Percentiles rank a stretch among this genome's conserved stretches.
phyloP scores from a whole-genome alignment of 805 yeast genomes.

The Isabelozyma rhagii region DNA sequence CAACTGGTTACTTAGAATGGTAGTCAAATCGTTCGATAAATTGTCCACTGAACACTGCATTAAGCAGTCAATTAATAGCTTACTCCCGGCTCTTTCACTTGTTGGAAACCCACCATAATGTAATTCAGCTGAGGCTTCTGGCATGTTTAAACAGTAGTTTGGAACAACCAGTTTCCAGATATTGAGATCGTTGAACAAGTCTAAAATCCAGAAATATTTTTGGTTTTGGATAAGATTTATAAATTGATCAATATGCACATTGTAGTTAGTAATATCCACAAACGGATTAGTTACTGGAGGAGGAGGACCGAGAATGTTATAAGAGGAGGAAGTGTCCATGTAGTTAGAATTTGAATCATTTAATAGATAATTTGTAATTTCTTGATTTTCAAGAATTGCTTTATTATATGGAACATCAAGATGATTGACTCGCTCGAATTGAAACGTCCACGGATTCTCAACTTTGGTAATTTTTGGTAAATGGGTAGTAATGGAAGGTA shows the following conservation, averaged over 20 bases:
- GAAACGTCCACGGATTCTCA: background rate
- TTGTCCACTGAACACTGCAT: constrained; percentile 23
- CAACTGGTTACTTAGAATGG: constrained; percentile 18
- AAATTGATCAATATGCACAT: constrained; percentile 15
- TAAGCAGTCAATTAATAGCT: constrained; percentile 27
- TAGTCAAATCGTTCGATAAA: constrained; percentile 5
- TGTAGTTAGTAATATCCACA: constrained; percentile 1
- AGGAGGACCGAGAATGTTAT: background rate
- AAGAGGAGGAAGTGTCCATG: background rate
- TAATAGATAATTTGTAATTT: constrained; percentile 21
- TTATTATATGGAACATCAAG: constrained; percentile 3
- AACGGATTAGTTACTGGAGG: background rate
- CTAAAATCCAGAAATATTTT: constrained; percentile 37
- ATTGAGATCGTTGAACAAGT: constrained; percentile 35
- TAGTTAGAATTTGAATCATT: constrained; percentile 8
- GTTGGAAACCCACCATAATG: background rate
- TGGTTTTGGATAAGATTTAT: constrained; percentile 28
- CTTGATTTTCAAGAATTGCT: constrained; percentile 19
- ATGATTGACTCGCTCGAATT: background rate
- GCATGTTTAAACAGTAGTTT: constrained; percentile 21
- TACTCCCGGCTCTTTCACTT: constrained; percentile 7
- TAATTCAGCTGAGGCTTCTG: background rate
- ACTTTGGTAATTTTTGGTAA: background rate
- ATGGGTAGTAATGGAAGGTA: constrained; percentile 6
- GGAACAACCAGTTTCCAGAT: constrained; percentile 39